phyloP scores from a whole-genome alignment of 164 flowering plant species.

The Litsea cubeba region DNA sequence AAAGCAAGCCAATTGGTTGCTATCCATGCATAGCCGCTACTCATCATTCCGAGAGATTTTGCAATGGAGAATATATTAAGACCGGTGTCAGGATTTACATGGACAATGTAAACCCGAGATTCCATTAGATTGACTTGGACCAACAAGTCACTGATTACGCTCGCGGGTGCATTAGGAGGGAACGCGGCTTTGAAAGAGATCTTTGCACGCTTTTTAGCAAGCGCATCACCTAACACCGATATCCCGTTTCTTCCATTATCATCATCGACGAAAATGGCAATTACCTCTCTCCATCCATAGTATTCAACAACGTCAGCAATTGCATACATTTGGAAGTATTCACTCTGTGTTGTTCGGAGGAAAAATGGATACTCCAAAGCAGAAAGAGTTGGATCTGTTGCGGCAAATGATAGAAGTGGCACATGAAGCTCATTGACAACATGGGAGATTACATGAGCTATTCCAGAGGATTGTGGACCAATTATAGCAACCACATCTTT shows the following conservation, averaged over 20 bases:
- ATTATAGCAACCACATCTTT: conserved; percentile 68
- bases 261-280: conserved; percentile 85
- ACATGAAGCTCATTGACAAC: conserved; percentile 73
- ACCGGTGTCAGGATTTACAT: conserved; percentile 82
- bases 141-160: conserved; percentile 42
- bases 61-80: conserved; percentile 54
- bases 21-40: conserved; percentile 81
- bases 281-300: conserved; percentile 79
- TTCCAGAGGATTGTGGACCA: conserved; percentile 90
- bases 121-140: conserved; percentile 65
- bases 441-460: conserved; percentile 77
- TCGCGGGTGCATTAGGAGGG: conserved; percentile 41
- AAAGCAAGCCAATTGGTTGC: conserved; percentile 94
- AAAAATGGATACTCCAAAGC: conserved; percentile 73
- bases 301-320: conserved; percentile 61
- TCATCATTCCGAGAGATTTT: conserved; percentile 60
- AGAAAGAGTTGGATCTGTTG: conserved; percentile 86
- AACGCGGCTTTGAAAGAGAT: conserved; percentile 74
- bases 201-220: conserved; percentile 63
- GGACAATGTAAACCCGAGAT: conserved; percentile 78
- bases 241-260: conserved; percentile 84
- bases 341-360: conserved; percentile 72
- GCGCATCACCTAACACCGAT: conserved; percentile 68
- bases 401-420: conserved; percentile 77
- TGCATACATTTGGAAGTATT: conserved; percentile 76